Evolutionary conservation across 2,329 filamentous ascomycete genomes (phyloP).

Genomic region (Talaromyces sp.): DNA sequence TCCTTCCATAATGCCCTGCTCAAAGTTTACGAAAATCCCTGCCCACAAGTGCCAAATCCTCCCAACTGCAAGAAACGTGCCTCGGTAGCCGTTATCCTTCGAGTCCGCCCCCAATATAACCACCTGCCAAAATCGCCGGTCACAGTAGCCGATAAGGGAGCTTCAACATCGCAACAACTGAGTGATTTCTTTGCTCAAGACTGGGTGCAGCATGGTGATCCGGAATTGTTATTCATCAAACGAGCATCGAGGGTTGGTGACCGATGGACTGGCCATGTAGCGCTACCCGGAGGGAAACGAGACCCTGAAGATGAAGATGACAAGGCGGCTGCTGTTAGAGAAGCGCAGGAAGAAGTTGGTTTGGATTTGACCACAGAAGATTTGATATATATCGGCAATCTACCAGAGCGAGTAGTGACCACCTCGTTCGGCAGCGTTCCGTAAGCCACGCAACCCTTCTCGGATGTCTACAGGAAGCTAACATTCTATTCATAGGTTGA

Average conservation of each 20-base stretch:
- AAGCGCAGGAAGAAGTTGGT: slow-evolving; percentile 65
- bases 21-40: slow-evolving; percentile 35
- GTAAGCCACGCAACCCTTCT: slow-evolving; percentile 35
- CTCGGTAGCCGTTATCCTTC: slow-evolving; percentile 63
- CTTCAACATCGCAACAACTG: slow-evolving; percentile 41
- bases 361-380: slow-evolving; percentile 53
- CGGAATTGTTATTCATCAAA: slow-evolving; percentile 70
- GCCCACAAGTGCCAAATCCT: slow-evolving; percentile 45
- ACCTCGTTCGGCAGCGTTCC: slow-evolving; percentile 64
- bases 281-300: slow-evolving; percentile 64
- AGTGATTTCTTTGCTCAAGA: slow-evolving; percentile 59
- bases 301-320: slow-evolving; percentile 64
- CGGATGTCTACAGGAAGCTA: background rate
- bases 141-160: slow-evolving; percentile 20
- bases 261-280: slow-evolving; percentile 67
- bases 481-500: slow-evolving; percentile 46
- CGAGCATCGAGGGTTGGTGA: slow-evolving; percentile 62
- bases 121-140: slow-evolving; percentile 47
- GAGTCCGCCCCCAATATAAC: slow-evolving; percentile 56
- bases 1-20: slow-evolving; percentile 32
- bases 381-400: slow-evolving; percentile 54
- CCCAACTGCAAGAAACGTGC: slow-evolving; percentile 56
- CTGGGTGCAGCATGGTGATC: slow-evolving; percentile 64
- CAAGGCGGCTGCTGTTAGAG: slow-evolving; percentile 59
- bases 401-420: slow-evolving; percentile 64